Base-by-base conservation (phyloP, 306 rosid genomes). In the Gynostemma pentaphyllum region DNA sequence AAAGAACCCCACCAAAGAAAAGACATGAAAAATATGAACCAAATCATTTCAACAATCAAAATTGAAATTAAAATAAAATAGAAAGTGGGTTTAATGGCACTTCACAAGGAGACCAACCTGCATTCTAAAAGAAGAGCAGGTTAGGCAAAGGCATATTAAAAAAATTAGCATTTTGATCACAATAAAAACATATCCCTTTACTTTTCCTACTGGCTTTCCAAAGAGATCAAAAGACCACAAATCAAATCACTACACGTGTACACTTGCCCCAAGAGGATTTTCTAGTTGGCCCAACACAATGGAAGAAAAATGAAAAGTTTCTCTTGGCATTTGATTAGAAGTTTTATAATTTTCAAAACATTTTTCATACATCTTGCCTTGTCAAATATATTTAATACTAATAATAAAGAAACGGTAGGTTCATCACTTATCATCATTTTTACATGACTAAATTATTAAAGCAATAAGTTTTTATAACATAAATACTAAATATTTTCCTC, bases 71-170 rank as follows among this genome's bases (percentile, higher is more conserved):
- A 52, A 52, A 12, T 12, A 1, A 26, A 24, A 4, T 23, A 2
- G 27, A 13, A 53, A 28, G 13, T 37, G 27, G 61, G 40, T 53
- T 23, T 53, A 32, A 9, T 30, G 40, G 39, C 61, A 10, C 68
- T 21, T 44, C 47, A 34, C 15, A 54, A 26, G 39, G 53, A 57
- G 68, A 57, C 56, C 53, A 59, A 23, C 62, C 3, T 55, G 44
- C 44, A 55, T 30, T 16, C 62, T 44, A 55, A 21, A 70, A 49
- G 66, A 72, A 29, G 39, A 60, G 30, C 62, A 55, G 42, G 27
- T 55, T 55, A 55, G 62, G 62, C 30, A 41, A 18, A 55, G 24
- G 24, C 16, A 55, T 44, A 55, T 16, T 10, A 53, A 53, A 9
- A n/a, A 53, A 53, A 15, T 29, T 29, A 29, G 18, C 19, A 53